Conservation (phyloP, 192 early-diverging fungal species). For the Entrophospora sp. region DNA sequence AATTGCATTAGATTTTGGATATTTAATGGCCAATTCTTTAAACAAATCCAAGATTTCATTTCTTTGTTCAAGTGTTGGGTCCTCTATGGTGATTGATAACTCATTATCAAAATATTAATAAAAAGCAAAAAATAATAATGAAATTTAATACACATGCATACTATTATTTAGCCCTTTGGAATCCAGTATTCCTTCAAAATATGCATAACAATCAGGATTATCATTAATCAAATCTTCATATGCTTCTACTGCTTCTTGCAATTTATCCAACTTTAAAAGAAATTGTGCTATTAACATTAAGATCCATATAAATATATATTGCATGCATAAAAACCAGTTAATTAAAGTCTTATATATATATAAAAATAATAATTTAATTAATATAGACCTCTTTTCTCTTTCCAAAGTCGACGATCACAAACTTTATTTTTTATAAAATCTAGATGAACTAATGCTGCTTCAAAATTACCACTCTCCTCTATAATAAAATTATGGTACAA, state of each 20-base stretch:
- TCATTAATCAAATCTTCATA: conserved; percentile 67
- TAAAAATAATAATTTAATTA: neutral
- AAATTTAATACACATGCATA: too few species aligned
- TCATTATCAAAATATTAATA: conserved; percentile 1
- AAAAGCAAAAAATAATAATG: too few species aligned
- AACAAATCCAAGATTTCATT: conserved; percentile 23
- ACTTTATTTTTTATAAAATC: conserved; percentile 64
- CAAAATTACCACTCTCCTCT: conserved; percentile 72
- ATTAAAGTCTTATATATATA: too few species aligned
- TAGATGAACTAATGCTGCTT: conserved; percentile 70
- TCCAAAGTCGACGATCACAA: conserved; percentile 63
- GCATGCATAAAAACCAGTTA: too few species aligned
- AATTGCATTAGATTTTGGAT: conserved; percentile 75
- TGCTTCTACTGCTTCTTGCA: conserved; percentile 62
- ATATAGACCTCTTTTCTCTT: conserved; percentile 54
- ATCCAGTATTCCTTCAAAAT: conserved; percentile 59
- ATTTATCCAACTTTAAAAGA: conserved; percentile 55
- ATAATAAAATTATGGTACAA: conserved; percentile 82
- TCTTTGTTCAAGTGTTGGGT: conserved; percentile 24
- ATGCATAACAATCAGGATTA: conserved; percentile 74
- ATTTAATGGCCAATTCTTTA: conserved; percentile 47
- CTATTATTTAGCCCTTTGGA: conserved; percentile 42
- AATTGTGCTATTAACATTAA: conserved; percentile 55
- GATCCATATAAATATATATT: too few species aligned
- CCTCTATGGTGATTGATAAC: neutral